Percentiles rank a stretch among this genome's conserved stretches.
Conservation (phyloP, 2,329 filamentous ascomycete genomes). For the Mollisiaceae sp. region DNA sequence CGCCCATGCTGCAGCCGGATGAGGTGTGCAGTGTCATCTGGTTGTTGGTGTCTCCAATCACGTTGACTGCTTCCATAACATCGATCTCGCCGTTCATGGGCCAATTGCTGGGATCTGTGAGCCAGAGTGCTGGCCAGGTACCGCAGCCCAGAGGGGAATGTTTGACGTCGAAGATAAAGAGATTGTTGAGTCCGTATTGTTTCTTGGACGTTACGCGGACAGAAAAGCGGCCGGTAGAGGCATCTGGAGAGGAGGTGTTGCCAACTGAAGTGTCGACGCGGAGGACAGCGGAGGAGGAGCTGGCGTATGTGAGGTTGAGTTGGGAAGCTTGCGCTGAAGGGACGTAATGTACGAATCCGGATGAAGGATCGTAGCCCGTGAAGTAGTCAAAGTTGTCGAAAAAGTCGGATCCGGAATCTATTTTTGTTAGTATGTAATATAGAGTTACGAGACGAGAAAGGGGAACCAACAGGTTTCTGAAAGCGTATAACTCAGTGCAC, state of each 20-base stretch:
- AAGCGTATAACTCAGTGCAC: constrained; percentile 46
- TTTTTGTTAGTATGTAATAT: constrained; percentile 16
- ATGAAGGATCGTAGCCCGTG: constrained; percentile 49
- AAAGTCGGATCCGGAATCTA: constrained; percentile 46
- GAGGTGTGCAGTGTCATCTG: constrained; percentile 56
- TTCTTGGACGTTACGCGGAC: constrained; percentile 63
- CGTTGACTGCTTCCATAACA: constrained; percentile 57
- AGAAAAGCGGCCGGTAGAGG: constrained; percentile 40
- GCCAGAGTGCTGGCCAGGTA: constrained; percentile 65
- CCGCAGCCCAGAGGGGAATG: constrained; percentile 64
- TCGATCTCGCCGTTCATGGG: constrained; percentile 66
- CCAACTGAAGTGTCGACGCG: constrained; percentile 65
- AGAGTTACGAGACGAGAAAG: neutral
- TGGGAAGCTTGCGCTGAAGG: constrained; percentile 31
- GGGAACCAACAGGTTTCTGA: constrained; percentile 46
- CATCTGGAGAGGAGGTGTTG: constrained; percentile 61
- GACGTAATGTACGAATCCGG: constrained; percentile 54
- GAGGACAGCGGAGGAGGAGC: constrained; percentile 57
- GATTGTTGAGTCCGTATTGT: constrained; percentile 56
- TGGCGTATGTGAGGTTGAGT: constrained; percentile 68
- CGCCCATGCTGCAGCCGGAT: constrained; percentile 48
- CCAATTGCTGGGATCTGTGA: constrained; percentile 63
- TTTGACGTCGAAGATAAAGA: constrained; percentile 62
- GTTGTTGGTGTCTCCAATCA: constrained; percentile 43
- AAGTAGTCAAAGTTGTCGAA: constrained; percentile 54